A percentile compares a stretch with the other conserved stretches of the same genome.
Evolutionary conservation across 2,329 filamentous ascomycete genomes (phyloP).

Genomic region (Penicillium sclerotigenum): DNA sequence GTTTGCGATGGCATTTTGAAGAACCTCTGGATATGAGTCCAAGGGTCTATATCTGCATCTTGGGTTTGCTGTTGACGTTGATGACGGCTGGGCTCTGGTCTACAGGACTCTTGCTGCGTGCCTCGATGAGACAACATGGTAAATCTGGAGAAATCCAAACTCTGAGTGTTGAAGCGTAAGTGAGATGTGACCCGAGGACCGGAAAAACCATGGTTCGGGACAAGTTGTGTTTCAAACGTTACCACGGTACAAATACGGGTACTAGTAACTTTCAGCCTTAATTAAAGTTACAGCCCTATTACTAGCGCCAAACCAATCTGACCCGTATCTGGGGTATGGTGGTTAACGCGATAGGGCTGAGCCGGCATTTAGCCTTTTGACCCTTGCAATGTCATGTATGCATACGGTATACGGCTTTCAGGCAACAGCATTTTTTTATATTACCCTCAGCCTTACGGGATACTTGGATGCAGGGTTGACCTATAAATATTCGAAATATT

Average conservation of each 20-base stretch:
- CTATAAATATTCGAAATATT: not conserved
- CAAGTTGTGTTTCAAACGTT: not conserved
- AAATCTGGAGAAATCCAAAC: not conserved
- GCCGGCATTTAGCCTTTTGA: not conserved
- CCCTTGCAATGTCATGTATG: not conserved
- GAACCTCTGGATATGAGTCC: not conserved
- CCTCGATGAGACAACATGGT: not conserved
- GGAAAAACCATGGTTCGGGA: not conserved
- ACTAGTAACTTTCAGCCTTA: constrained; percentile 1
- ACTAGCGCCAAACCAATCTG: constrained; percentile 2
- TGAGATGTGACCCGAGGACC: not conserved
- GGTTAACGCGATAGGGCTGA: constrained; percentile 5
- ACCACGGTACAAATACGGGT: not conserved
- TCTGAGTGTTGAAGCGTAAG: not conserved
- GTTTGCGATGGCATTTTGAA: constrained; percentile 3
- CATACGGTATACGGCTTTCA: not conserved
- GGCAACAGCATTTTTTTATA: constrained; percentile 6
- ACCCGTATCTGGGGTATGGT: no score
- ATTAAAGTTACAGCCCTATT: constrained; percentile 7
- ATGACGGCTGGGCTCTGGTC: not conserved
- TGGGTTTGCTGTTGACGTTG: not conserved
- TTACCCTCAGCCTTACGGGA: not conserved
- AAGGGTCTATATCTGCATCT: not conserved
- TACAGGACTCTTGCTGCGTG: not conserved
- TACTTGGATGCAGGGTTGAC: not conserved